Evolutionary conservation across 2,329 filamentous ascomycete species (phyloP).

Genomic region (Calonectria pauciramosa): DNA sequence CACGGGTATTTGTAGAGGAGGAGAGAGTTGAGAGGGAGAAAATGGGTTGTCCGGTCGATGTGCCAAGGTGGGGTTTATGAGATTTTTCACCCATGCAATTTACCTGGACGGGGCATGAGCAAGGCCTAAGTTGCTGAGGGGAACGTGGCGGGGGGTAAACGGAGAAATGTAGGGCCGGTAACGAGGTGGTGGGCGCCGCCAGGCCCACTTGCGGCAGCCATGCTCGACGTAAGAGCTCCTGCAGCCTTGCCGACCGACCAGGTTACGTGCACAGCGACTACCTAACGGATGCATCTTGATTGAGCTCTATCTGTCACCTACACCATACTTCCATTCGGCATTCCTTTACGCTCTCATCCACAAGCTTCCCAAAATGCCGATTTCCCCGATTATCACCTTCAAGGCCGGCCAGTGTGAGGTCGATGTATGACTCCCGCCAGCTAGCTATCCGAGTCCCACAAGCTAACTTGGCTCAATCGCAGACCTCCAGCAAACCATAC

Average conservation of each 20-base stretch:
- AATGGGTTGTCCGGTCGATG: constrained; percentile 55
- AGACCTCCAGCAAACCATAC: constrained; percentile 69
- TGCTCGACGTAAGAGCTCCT: constrained; percentile 57
- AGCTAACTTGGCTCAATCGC: constrained; percentile 44
- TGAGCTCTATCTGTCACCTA: constrained; percentile 25
- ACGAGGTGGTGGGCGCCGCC: constrained; percentile 4
- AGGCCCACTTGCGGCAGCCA: constrained; percentile 6
- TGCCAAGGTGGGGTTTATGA: constrained; percentile 57
- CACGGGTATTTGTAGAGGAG: constrained; percentile 48
- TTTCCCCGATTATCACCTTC: constrained; percentile 91
- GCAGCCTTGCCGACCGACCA: constrained; percentile 48
- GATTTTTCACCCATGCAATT: constrained; percentile 53
- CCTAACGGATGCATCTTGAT: constrained; percentile 24
- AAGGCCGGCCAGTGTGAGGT: constrained; percentile 93
- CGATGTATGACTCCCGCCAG: constrained; percentile 70
- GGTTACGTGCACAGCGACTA: constrained; percentile 10
- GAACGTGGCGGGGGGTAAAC: constrained; percentile 35
- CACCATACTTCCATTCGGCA: constrained; percentile 26
- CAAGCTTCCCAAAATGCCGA: constrained; percentile 73
- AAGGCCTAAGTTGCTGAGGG: constrained; percentile 37
- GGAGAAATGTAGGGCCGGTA: constrained; percentile 37
- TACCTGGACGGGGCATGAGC: constrained; percentile 42
- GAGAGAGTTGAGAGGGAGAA: constrained; percentile 48
- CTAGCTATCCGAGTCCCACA: constrained; percentile 16
- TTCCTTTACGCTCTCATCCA: not conserved